Evolutionary conservation across 768 basidiomycete genomes (phyloP), one percentile per base, ranked within the genome.

Genomic region (Thelephora ganbajun): DNA sequence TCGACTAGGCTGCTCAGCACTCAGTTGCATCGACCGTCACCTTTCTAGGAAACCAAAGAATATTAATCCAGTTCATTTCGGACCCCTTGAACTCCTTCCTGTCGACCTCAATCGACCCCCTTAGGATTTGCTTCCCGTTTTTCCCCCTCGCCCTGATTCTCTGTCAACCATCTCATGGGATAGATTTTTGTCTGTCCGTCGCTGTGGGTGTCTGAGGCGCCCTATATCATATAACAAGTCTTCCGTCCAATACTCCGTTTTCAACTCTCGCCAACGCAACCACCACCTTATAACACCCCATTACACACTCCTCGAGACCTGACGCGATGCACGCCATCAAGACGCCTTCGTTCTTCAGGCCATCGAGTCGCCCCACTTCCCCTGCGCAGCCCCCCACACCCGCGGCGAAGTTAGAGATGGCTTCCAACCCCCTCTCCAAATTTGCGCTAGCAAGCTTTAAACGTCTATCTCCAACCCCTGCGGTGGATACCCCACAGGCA

Each of bases 41-140:
- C 50, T 19, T 11, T 19, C 3, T 35, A 16, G 7, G 30, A 37
- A 5, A 49, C 51, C 66, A 44, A 53, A 54, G 51, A 53, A 68
- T 61, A 63, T 59, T 56, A 68, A 68, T 71, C 69, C 64, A 65
- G 70, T 77, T 72, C 69, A 74, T 65, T 73, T 79, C 63, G 70
- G 68, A 62, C 82, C 80, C 55, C 73, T 77, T 67, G 73, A 64
- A 51, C 70, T 68, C 63, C 67, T 50, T 50, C 62, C 78, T 55
- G 66, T 79, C 61, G 78, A 78, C 74, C 77, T 76, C 46, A 83
- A 88, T 71, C 69, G 79, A 54, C 85, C 85, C 59, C 85, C 85
- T 73, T 88, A 81, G 76, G 30, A 45, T 43, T 51, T 50, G 52
- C 52, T 45, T 56, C 44, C 46, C 23, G 19, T 43, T 41, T 35